Evolutionary conservation across 768 basidiomycete genomes (phyloP).

Genomic region (Cystofilobasidium ferigula): DNA sequence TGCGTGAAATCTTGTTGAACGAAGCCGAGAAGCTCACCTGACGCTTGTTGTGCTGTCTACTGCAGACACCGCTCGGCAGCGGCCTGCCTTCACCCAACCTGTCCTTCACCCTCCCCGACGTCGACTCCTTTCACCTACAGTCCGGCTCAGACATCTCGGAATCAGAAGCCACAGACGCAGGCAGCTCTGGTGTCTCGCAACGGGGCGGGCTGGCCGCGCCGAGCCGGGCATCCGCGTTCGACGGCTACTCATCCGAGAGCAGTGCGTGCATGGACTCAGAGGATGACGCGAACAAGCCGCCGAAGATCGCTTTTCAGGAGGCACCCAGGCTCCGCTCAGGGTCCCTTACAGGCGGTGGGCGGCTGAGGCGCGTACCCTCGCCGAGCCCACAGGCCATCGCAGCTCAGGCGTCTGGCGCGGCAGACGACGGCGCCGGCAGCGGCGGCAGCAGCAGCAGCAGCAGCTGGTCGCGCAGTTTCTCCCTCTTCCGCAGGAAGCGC

Average conservation of each 20-base stretch:
- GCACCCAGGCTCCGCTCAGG: neutral
- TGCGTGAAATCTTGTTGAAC: neutral
- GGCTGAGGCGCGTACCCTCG: neutral
- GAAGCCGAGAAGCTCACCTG: no score
- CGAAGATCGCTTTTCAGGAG: neutral
- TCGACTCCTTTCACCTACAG: no score
- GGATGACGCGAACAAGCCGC: neutral
- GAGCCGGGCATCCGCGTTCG: neutral
- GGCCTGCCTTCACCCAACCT: neutral
- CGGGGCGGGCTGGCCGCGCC: neutral
- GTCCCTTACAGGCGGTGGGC: neutral
- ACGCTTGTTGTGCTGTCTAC: no score
- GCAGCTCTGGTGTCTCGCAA: neutral
- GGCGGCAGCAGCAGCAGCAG: neutral
- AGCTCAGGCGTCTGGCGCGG: no score
- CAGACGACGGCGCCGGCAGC: no score
- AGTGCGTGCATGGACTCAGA: neutral
- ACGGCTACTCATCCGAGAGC: neutral
- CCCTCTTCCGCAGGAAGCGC: neutral
- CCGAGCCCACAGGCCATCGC: neutral
- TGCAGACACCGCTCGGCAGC: neutral
- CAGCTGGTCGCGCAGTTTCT: neutral
- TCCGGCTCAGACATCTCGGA: neutral
- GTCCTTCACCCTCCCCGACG: neutral
- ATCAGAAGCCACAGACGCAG: slow-evolving; percentile 1